Percentiles rank a stretch among this genome's conserved stretches.
These are phyloP conservation scores for Bidens hawaiensis DNA, from an alignment of 140 eudicot genomes.

Conservation along the genomic window DNA sequence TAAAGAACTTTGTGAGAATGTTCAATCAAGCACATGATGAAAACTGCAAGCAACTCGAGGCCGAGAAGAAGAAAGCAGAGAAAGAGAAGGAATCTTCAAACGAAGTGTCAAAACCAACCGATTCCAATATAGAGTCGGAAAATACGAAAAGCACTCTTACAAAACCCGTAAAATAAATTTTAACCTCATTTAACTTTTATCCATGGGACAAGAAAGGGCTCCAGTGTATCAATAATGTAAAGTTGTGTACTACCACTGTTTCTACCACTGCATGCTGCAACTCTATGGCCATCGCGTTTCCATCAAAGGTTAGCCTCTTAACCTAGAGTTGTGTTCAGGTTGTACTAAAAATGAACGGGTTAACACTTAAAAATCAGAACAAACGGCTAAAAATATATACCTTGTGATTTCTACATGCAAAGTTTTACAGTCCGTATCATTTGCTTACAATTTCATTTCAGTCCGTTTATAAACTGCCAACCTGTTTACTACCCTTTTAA, in stretches of 20 bases:
- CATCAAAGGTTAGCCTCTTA: conserved; percentile 28
- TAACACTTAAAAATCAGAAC: neutral
- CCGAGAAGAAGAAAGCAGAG: conserved; percentile 73
- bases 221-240: conserved; percentile 17
- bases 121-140: conserved; percentile 28
- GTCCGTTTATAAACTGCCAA: neutral
- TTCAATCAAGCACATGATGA: conserved; percentile 75
- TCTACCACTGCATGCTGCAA: conserved; percentile 5
- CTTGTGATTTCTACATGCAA: neutral
- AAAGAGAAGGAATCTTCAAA: conserved; percentile 49
- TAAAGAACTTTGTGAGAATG: conserved; percentile 64
- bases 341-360: neutral
- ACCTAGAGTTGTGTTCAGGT: neutral
- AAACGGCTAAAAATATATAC: neutral
- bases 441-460: neutral
- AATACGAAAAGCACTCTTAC: conserved; percentile 16
- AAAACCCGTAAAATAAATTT: conserved; percentile 25
- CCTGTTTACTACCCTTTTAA: neutral
- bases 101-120: conserved; percentile 30
- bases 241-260: conserved; percentile 20
- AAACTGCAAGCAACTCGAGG: conserved; percentile 64
- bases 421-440: neutral
- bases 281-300: conserved; percentile 6
- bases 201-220: conserved; percentile 15
- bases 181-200: neutral